Base-by-base conservation (phyloP, 352 stramenopile genomes). In the Porosira glacialis region DNA sequence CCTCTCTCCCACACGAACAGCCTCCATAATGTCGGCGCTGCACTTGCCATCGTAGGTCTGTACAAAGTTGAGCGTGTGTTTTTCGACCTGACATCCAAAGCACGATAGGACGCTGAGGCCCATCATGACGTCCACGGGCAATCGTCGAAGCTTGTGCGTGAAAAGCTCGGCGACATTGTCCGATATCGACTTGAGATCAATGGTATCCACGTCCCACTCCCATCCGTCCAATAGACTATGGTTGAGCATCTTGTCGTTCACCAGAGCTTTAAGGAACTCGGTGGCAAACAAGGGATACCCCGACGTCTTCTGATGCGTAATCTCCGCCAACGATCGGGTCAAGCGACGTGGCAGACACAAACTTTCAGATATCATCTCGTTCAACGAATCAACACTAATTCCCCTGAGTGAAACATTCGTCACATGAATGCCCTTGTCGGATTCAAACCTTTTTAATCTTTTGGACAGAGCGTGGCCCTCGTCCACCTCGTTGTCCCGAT, bases 151-250 rank as follows among this genome's bases (percentile, higher is more conserved):
- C 21, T 39, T 65, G 3, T 39, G 22, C 3, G 47, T 49, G 1
- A 74, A 43, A 15, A 74, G n/a, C 27, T 74, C 55, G 6, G 64
- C 64, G 11, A 74, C 64, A 28, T 57, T 48, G 58, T 74, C 48
- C 0, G 64, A 60, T 0, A 67, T 24, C 5, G 30, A 62, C 26
- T 27, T 74, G 15, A 15, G 26, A 31, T 56, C 13, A 17, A 74
- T 74, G 21, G 45, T 31, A 21, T 74, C 64, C 33, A 62, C 55
- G 30, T 74, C 64, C 55, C 55, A 74, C n/a, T 67, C 49, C 64
- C 64, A 74, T 51, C 26, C 31, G 5, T 27, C n/a, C 4, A 17
- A 35, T n/a, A 15, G 64, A 31, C 28, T 45, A 24, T 21, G 64
- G 4, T 13, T 50, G 15, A 74, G 11, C 10, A 74, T 36, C 26